A percentile compares a stretch with the other conserved stretches of the same genome.
Conservation (phyloP, 306 rosid genomes). For the Dryas alaskensis region DNA sequence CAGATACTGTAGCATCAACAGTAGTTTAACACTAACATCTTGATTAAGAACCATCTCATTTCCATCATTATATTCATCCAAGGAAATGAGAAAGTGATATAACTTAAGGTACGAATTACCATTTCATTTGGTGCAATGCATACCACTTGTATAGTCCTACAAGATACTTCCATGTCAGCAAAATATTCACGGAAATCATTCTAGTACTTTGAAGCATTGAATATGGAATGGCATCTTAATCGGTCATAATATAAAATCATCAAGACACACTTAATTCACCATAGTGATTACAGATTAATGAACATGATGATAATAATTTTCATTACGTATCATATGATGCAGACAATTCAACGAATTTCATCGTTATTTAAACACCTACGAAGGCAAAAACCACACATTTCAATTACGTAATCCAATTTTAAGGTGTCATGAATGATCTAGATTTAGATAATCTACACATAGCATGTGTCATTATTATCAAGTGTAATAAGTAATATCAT, state of each 20-base stretch:
- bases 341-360: neutral
- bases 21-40: neutral
- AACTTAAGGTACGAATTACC: neutral
- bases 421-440: neutral
- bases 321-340: neutral
- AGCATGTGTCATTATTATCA: neutral
- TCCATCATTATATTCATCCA: slow-evolving; percentile 2
- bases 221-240: neutral
- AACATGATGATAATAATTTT: neutral
- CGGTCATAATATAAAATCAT: neutral
- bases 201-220: neutral
- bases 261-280: neutral
- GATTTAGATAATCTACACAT: neutral
- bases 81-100: neutral
- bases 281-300: neutral
- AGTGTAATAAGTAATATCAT: neutral
- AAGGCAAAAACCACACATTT: neutral
- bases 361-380: slow-evolving; percentile 1
- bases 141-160: neutral
- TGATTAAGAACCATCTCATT: neutral
- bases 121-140: slow-evolving; percentile 1
- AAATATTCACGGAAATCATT: neutral
- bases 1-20: neutral
- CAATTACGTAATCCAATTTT: neutral
- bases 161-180: slow-evolving; percentile 12